These are phyloP conservation scores for Kluyveromyces sp. DNA, from an alignment of 1,139 yeast species.

Conservation along the genomic window DNA sequence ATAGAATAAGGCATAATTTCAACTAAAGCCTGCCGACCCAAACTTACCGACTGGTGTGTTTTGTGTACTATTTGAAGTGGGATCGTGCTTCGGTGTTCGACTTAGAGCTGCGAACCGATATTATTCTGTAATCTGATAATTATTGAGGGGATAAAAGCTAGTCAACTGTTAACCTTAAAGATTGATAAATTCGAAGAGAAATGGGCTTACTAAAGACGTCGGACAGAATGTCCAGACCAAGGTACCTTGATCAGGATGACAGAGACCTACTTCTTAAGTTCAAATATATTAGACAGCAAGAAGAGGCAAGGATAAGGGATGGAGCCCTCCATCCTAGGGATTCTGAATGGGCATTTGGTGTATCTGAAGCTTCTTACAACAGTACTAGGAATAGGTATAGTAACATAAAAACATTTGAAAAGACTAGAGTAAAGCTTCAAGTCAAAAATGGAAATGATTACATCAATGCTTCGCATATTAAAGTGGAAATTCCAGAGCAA, in stretches of 20 bases:
- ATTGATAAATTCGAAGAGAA: background rate
- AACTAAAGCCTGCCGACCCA: too few relatives aligned
- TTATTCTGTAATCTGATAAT: background rate
- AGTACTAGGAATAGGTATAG: conserved; percentile 43
- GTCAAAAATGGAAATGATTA: conserved; percentile 33
- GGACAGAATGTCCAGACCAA: conserved; percentile 14
- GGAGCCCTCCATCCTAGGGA: conserved; percentile 24
- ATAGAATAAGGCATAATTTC: too few relatives aligned
- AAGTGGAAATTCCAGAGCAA: conserved; percentile 22
- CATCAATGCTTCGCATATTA: conserved; percentile 40
- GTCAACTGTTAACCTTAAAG: background rate
- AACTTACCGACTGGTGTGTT: too few relatives aligned
- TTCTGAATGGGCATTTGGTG: conserved; percentile 29
- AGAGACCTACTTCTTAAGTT: conserved; percentile 22
- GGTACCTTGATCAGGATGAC: conserved; percentile 25
- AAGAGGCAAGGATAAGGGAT: conserved; percentile 31
- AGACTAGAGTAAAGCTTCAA: conserved; percentile 42
- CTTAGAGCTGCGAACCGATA: too few relatives aligned
- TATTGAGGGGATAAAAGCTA: background rate
- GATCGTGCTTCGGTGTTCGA: too few relatives aligned
- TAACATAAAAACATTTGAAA: conserved; percentile 54
- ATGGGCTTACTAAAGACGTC: conserved; percentile 4
- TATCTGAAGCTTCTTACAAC: conserved; percentile 26
- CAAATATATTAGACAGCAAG: conserved; percentile 26
- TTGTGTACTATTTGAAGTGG: too few relatives aligned